phyloP scores from a whole-genome alignment of 805 yeast genomes.

The Kodamaea leandrae region DNA sequence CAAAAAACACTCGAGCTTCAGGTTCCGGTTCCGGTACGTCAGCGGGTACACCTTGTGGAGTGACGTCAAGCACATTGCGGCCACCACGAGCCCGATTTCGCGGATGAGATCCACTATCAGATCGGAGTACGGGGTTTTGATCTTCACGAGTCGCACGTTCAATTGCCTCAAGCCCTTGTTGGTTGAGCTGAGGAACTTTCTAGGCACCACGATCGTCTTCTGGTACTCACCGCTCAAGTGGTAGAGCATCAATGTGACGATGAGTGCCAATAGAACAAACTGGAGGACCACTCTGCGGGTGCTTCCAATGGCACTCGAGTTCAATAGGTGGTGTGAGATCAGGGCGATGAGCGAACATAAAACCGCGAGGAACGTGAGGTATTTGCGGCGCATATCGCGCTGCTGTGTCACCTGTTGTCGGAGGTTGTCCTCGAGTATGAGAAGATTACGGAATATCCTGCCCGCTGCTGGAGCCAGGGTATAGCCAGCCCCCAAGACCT shows the following conservation, averaged over 20 bases:
- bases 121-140: slow-evolving; percentile 38
- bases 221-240: slow-evolving; percentile 87
- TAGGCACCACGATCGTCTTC: slow-evolving; percentile 78
- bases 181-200: slow-evolving; percentile 74
- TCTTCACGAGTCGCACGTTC: slow-evolving; percentile 73
- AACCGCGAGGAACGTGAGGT: slow-evolving; percentile 49
- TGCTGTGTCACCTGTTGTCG: slow-evolving; percentile 79
- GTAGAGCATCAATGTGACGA: slow-evolving; percentile 71
- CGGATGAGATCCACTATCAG: slow-evolving; percentile 34
- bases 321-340: slow-evolving; percentile 37
- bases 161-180: slow-evolving; percentile 86
- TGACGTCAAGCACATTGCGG: slow-evolving; percentile 27
- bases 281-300: slow-evolving; percentile 42
- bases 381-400: slow-evolving; percentile 59
- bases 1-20: slow-evolving; percentile 38
- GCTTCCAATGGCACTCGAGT: slow-evolving; percentile 23
- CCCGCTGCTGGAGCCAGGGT: slow-evolving; percentile 50
- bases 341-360: slow-evolving; percentile 41
- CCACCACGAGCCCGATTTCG: slow-evolving; percentile 32
- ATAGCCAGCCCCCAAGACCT: slow-evolving; percentile 16
- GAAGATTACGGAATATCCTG: slow-evolving; percentile 74
- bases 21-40: slow-evolving; percentile 27
- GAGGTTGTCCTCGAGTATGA: slow-evolving; percentile 82
- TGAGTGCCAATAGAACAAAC: slow-evolving; percentile 57
- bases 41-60: slow-evolving; percentile 37